Evolutionary conservation across 768 basidiomycete genomes (phyloP).

Genomic region (Russula compacta): DNA sequence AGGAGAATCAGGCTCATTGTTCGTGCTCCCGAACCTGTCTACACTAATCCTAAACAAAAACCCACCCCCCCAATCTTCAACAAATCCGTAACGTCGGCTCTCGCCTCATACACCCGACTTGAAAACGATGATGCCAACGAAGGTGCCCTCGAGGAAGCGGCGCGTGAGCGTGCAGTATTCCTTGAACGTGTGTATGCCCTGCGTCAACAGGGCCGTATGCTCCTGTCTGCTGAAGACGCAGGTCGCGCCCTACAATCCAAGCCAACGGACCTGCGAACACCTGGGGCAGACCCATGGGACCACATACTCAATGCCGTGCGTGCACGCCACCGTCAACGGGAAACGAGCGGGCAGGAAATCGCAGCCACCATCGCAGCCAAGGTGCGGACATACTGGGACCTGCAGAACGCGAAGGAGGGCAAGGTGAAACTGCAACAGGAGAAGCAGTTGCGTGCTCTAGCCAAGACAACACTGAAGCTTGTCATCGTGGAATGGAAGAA

Average conservation of each 20-base stretch:
- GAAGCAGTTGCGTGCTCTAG: constrained; percentile 52
- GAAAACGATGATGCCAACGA: constrained; percentile 41
- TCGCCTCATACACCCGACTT: constrained; percentile 54
- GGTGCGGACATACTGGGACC: constrained; percentile 70
- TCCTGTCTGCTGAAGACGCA: constrained; percentile 31
- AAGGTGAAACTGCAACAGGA: constrained; percentile 53
- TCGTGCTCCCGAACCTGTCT: constrained; percentile 46
- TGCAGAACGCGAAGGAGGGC: constrained; percentile 51
- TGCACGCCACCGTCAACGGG: constrained; percentile 24
- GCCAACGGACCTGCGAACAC: constrained; percentile 11
- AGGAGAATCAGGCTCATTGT: constrained; percentile 63
- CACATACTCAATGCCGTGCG: constrained; percentile 42
- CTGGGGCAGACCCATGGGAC: constrained; percentile 49
- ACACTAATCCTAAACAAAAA: constrained; percentile 61
- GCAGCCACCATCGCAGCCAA: constrained; percentile 53
- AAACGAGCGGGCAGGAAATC: constrained; percentile 31
- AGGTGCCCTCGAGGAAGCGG: constrained; percentile 31
- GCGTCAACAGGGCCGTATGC: constrained; percentile 40
- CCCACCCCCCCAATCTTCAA: constrained; percentile 45
- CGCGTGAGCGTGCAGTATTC: constrained; percentile 36
- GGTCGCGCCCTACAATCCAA: constrained; percentile 14
- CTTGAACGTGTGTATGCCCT: constrained; percentile 37
- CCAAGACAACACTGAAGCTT: constrained; percentile 61
- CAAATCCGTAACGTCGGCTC: constrained; percentile 44
- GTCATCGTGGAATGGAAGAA: constrained; percentile 81